Conservation (phyloP, 371 early-diverging fungal genomes). For the Scutellospora calospora region DNA sequence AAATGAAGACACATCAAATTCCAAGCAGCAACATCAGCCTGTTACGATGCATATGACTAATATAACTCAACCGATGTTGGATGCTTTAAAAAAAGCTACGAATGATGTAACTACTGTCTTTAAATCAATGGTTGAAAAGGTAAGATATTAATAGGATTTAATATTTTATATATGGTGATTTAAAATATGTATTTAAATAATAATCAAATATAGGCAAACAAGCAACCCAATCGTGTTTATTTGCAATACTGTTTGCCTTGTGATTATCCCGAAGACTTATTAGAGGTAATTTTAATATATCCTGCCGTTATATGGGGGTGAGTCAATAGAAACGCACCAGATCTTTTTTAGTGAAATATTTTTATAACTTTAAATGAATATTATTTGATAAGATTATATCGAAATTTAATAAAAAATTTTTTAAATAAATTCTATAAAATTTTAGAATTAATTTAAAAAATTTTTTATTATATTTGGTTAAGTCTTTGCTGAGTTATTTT, state of each 20-base stretch:
- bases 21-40: conserved; percentile 43
- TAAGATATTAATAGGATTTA: neutral
- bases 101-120: conserved; percentile 37
- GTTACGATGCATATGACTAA: conserved; percentile 44
- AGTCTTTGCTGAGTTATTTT: neutral
- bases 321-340: no score
- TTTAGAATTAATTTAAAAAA: no score
- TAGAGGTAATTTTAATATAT: conserved; percentile 18
- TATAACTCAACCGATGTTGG: conserved; percentile 38
- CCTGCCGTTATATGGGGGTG: no score
- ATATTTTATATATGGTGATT: neutral
- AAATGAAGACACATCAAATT: conserved; percentile 1
- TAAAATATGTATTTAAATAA: neutral
- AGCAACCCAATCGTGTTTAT: conserved; percentile 18
- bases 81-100: conserved; percentile 38
- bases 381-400: no score
- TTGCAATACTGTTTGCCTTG: conserved; percentile 38
- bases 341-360: no score
- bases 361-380: no score
- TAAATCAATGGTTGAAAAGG: conserved; percentile 37
- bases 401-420: no score
- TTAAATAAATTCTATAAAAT: no score
- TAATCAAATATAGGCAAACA: neutral
- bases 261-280: conserved; percentile 37
- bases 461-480: neutral